These are phyloP conservation scores for Flaveria linearis DNA, from an alignment of 129 eudicot species.

Conservation along the genomic window DNA sequence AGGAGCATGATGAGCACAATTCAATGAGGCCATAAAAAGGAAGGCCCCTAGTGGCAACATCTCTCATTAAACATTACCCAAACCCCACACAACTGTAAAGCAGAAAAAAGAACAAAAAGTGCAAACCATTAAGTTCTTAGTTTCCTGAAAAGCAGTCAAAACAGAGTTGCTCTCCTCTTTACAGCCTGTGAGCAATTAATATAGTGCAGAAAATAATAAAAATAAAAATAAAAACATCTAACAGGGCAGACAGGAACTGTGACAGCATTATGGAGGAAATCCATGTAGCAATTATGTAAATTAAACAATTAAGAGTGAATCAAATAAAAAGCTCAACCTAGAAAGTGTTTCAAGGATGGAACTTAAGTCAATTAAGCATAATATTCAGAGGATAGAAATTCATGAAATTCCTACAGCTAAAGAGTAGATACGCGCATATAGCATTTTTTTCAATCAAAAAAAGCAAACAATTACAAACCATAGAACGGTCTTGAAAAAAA, in stretches of 20 bases:
- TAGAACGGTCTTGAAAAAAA: conserved; percentile 30
- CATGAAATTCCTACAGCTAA: conserved; percentile 44
- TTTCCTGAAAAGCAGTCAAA: conserved; percentile 40
- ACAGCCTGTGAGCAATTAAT: conserved; percentile 28
- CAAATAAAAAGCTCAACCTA: conserved; percentile 26
- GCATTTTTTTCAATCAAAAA: conserved; percentile 44
- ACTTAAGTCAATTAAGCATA: conserved; percentile 32
- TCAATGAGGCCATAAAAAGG: conserved; percentile 4
- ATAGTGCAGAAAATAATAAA: not conserved
- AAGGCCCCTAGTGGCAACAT: not conserved
- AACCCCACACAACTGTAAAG: conserved; percentile 38
- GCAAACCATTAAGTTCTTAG: conserved; percentile 27
- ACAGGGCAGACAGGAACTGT: conserved; percentile 19
- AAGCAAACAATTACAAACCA: conserved; percentile 47
- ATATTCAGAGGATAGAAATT: conserved; percentile 33
- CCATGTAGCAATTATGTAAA: not conserved
- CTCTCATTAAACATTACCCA: conserved; percentile 14
- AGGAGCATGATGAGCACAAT: not conserved
- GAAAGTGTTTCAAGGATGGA: conserved; percentile 31
- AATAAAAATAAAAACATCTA: not conserved
- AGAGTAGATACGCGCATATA: conserved; percentile 46
- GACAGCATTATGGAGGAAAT: conserved; percentile 1
- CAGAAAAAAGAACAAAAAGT: conserved; percentile 21
- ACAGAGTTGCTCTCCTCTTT: conserved; percentile 26
- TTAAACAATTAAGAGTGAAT: not conserved